Conservation (phyloP, 306 rosid genomes). For the Cyclanthera cordifolia region DNA sequence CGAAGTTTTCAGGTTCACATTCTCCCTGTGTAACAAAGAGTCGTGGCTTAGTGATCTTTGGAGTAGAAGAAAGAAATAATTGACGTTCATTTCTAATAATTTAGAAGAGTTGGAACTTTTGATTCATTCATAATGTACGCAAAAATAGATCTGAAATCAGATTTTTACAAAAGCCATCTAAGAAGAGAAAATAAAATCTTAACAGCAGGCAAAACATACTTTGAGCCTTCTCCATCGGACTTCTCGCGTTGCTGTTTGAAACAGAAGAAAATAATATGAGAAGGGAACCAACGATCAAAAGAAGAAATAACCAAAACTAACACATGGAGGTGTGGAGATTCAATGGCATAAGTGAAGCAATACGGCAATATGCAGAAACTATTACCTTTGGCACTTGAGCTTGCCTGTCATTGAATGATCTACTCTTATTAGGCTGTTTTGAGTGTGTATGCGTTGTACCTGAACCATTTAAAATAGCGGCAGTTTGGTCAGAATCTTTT, state of each 20-base stretch:
- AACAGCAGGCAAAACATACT: constrained; percentile 23
- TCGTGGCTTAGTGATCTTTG: constrained; percentile 18
- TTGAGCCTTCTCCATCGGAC: constrained; percentile 45
- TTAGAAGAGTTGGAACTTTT: neutral
- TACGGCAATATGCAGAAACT: constrained; percentile 13
- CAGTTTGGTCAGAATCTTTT: constrained; percentile 32
- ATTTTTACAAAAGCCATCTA: neutral
- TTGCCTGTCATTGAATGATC: constrained; percentile 36
- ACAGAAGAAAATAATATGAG: constrained; percentile 16
- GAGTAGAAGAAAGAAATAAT: constrained; percentile 12
- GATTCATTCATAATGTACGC: neutral
- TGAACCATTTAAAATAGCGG: constrained; percentile 59
- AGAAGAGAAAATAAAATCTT: neutral
- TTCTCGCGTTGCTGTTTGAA: constrained; percentile 56
- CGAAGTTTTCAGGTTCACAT: constrained; percentile 28
- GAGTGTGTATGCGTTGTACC: constrained; percentile 30
- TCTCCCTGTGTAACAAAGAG: constrained; percentile 54
- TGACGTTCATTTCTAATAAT: neutral
- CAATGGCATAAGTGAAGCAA: neutral
- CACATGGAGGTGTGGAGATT: neutral
- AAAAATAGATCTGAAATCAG: neutral
- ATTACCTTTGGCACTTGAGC: constrained; percentile 40
- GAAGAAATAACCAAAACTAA: neutral
- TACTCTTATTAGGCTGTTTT: constrained; percentile 41
- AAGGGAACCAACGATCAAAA: constrained; percentile 26